Percentiles rank a stretch among this genome's conserved stretches.
Evolutionary conservation across 2,329 filamentous ascomycete species (phyloP).

Genomic region (Aschersonia sp.): DNA sequence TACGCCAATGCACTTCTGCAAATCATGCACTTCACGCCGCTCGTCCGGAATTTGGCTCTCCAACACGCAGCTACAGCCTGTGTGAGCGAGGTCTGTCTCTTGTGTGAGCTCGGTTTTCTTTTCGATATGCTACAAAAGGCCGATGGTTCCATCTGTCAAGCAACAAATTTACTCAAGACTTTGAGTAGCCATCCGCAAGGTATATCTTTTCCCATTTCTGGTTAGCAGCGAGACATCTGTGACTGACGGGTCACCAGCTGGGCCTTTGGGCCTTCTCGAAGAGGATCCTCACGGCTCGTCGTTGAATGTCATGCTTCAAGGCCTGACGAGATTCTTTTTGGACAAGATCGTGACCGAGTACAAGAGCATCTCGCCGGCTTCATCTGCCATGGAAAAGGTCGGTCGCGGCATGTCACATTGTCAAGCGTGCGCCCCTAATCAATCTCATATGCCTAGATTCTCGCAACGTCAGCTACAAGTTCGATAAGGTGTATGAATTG

Average conservation of each 20-base stretch:
- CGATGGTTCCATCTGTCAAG: slow-evolving; percentile 84
- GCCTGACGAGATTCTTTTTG: slow-evolving; percentile 71
- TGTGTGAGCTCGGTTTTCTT: slow-evolving; percentile 90
- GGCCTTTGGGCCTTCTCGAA: slow-evolving; percentile 68
- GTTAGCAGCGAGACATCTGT: background rate
- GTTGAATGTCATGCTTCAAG: slow-evolving; percentile 71
- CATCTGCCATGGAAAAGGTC: slow-evolving; percentile 57
- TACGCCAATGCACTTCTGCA: slow-evolving; percentile 91
- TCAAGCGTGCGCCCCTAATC: background rate
- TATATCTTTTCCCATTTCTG: slow-evolving; percentile 12
- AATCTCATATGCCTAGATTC: slow-evolving; percentile 16
- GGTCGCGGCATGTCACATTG: background rate
- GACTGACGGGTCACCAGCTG: slow-evolving; percentile 29
- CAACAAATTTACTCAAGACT: slow-evolving; percentile 84
- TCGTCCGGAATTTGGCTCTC: slow-evolving; percentile 76
- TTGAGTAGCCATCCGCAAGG: slow-evolving; percentile 73
- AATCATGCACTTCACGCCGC: slow-evolving; percentile 77
- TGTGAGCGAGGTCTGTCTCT: slow-evolving; percentile 65
- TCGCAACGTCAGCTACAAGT: slow-evolving; percentile 57
- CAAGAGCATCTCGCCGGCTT: slow-evolving; percentile 47
- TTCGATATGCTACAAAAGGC: slow-evolving; percentile 98
- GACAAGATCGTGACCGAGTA: slow-evolving; percentile 70
- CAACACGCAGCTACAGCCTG: slow-evolving; percentile 82
- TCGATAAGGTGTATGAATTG: slow-evolving; percentile 79
- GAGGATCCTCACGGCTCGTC: slow-evolving; percentile 63